Evolutionary conservation across 106 monocot species (phyloP), one percentile per base, ranked within the genome.

Genomic region (Allium cepa): DNA sequence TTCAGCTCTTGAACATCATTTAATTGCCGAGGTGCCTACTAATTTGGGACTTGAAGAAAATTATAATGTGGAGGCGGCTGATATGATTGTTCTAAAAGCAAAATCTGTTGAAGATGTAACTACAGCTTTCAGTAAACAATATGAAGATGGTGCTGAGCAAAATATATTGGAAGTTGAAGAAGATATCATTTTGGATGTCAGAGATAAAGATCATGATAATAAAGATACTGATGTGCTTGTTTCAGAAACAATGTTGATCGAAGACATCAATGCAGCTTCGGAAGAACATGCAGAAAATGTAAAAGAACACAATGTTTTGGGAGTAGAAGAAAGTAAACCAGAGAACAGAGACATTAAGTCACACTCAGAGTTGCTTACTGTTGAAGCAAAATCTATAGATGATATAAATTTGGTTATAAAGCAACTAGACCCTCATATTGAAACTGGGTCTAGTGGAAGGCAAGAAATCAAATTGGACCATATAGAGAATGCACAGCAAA

Each of bases 301-400:
- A 36, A 36, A 36, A 36, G 36, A 36, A 36, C 36, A 36, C 36
- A 5, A 36, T 36, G 36, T 36, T 36, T 36, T 36, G 3, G 36
- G 36, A 36, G 36, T 36, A 36, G 36, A 36, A 36, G 36, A 36
- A 36, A 36, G 36, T 36, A 36, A 36, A 36, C 36, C 36, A 36
- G 36, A 36, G 36, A 36, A 36, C 4, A 36, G 3, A 36, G 36
- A 36, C 36, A 36, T 36, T 36, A 2, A 36, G 36, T 36, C 36
- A 36, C 1, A 63, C 49, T 71, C 74, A 26, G 74, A 69, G 11
- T 15, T 79, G 56, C 61, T 50, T 56, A 60, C 79, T 49, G 11
- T 67, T 51, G 79, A 82, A 69, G 79, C 72, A 70, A 79, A 69
- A 57, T 79, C 82, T 27, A 9, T 79, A 7, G 82, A 82, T 18